Evolutionary conservation across 116 monocot genomes (phyloP).

Genomic region (Trichopus zeylanicus): DNA sequence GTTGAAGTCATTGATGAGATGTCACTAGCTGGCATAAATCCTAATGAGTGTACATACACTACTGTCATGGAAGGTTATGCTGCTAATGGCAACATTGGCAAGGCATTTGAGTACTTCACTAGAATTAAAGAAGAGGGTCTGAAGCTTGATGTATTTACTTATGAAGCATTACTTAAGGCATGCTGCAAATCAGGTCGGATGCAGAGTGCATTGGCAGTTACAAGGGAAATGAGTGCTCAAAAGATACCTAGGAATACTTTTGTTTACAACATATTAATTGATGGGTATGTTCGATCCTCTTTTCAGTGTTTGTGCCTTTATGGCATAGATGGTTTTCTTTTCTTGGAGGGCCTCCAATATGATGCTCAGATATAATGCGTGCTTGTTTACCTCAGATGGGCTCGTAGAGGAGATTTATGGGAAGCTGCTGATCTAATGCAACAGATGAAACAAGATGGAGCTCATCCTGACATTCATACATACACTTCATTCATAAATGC

Average conservation of each 20-base stretch:
- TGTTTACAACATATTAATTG: conserved; percentile 94
- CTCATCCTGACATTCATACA: conserved; percentile 84
- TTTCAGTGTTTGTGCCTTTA: background rate
- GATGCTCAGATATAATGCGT: background rate
- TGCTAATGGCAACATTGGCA: conserved; percentile 74
- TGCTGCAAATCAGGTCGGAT: conserved; percentile 97
- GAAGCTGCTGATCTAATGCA: conserved; percentile 90
- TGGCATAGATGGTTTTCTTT: background rate
- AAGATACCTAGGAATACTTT: conserved; percentile 74
- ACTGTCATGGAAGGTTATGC: conserved; percentile 94
- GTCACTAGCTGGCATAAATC: conserved; percentile 59
- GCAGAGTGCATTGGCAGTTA: conserved; percentile 96
- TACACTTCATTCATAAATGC: conserved; percentile 95
- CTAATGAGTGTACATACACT: conserved; percentile 81
- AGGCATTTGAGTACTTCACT: conserved; percentile 94
- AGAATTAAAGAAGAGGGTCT: conserved; percentile 84
- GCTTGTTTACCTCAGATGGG: conserved; percentile 56
- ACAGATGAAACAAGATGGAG: conserved; percentile 88
- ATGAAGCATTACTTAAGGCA: conserved; percentile 86
- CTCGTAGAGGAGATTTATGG: conserved; percentile 97
- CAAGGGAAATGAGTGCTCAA: conserved; percentile 71
- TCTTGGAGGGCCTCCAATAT: background rate
- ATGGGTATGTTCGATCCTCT: conserved; percentile 51
- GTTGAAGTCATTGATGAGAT: conserved; percentile 69
- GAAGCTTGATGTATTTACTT: conserved; percentile 82